Evolutionary conservation across 2,329 filamentous ascomycete genomes (phyloP).

Genomic region (Colletotrichum liaoningense): DNA sequence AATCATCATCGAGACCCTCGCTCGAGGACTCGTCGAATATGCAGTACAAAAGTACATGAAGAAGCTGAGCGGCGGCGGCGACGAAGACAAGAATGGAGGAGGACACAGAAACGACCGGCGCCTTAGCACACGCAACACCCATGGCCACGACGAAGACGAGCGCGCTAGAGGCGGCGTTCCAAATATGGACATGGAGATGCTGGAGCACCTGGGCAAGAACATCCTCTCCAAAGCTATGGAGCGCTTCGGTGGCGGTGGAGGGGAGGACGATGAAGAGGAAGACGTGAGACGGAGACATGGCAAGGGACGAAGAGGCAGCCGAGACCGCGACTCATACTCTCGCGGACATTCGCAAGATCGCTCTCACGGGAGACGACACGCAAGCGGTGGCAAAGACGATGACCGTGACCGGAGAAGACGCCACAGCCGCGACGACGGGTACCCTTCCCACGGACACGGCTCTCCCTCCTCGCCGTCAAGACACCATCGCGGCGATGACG

Average conservation of each 20-base stretch:
- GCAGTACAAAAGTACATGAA: conserved; percentile 31
- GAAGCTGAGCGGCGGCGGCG: neutral
- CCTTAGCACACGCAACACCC: neutral
- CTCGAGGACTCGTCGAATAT: conserved; percentile 25
- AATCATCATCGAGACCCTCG: conserved; percentile 25
- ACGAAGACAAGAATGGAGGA: neutral
- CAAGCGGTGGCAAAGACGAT: neutral
- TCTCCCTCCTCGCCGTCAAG: neutral
- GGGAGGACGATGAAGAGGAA: neutral
- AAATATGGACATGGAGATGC: conserved; percentile 28
- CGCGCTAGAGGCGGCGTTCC: conserved; percentile 19
- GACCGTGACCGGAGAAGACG: neutral
- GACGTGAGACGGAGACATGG: neutral
- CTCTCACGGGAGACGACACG: neutral
- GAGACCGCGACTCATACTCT: neutral
- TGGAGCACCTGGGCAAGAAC: conserved; percentile 27
- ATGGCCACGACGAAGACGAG: conserved; percentile 1
- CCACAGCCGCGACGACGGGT: neutral
- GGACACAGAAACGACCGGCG: neutral
- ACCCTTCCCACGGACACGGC: neutral
- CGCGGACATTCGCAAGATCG: conserved; percentile 4
- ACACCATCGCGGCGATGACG: neutral
- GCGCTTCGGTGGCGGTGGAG: conserved; percentile 9
- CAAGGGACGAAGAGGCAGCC: neutral
- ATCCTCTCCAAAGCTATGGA: conserved; percentile 29